Base-by-base conservation (phyloP, 176 grass and related monocot genomes). In the Oryza punctata region DNA sequence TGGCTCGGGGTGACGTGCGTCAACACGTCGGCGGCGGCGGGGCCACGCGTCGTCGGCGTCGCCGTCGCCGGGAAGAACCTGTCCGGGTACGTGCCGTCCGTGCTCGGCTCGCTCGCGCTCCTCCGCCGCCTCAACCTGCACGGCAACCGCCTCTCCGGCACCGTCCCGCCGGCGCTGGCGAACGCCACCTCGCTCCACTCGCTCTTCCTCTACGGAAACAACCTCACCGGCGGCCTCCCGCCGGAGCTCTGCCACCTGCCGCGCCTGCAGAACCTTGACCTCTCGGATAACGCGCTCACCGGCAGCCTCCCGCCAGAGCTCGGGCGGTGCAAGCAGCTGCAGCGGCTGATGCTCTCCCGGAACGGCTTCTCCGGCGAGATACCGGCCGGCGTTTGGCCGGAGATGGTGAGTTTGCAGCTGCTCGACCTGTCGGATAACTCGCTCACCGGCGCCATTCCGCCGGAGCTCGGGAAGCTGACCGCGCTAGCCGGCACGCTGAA, bases 111-210 rank as follows among this genome's bases (percentile, higher is more conserved):
- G 19, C 87, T 97, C 18, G 12, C 85, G 0, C 67, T 92, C 64
- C 91, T 97, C 79, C 94, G 91, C 19, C 75, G 94, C 2, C 90
- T 97, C 74, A 97, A 97, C 85, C 85, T 97, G 10, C 94, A 97
- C 9, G 91, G 89, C 1, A 97, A 97, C 82, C 85, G 86, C 18
- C 85, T 97, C 0, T 38, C 82, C 3, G 85, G 94, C 25, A 0
- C 78, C 25, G 10, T 94, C 25, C 94, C 94, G 0, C 7, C 76
- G 0, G 43, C 85, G 52, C 79, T 97, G 10, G 40, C 88, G 63
- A 94, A 94, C 61, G 94, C 94, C 79, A 92, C 91, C 38, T 76
- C 94, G 1, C 91, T 97, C 18, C 94, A 70, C 63, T 94, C 91
- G 4, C 29, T 97, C 27, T 97, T 97, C 81, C 87, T 97, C 26